Evolutionary conservation across 352 stramenopile species (phyloP).

Genomic region (Globisporangium radiosum): DNA sequence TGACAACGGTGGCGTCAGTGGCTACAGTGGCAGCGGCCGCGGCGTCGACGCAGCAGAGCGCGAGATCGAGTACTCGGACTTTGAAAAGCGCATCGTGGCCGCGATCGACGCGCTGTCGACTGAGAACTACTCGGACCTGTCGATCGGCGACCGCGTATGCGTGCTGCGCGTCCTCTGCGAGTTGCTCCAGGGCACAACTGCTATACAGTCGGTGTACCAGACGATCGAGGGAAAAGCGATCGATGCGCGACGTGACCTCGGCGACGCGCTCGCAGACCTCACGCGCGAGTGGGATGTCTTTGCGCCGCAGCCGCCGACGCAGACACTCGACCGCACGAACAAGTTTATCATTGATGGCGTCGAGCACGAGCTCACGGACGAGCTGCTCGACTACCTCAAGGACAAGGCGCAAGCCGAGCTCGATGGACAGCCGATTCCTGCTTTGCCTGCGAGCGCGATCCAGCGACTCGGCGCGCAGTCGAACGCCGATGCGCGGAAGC

Average conservation of each 20-base stretch:
- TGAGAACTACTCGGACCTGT: conserved; percentile 59
- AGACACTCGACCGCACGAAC: conserved; percentile 48
- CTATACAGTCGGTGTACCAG: conserved; percentile 56
- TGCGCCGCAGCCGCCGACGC: conserved; percentile 27
- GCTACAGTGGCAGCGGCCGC: conserved; percentile 4
- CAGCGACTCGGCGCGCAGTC: conserved; percentile 18
- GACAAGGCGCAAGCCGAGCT: conserved; percentile 57
- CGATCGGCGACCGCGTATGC: conserved; percentile 42
- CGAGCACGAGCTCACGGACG: conserved; percentile 63
- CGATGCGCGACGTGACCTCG: conserved; percentile 42
- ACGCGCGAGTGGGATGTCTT: conserved; percentile 58
- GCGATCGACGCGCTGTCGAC: conserved; percentile 61
- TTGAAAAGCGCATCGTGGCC: conserved; percentile 53
- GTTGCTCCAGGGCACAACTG: conserved; percentile 42
- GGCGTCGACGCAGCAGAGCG: conserved; percentile 16
- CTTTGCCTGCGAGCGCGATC: conserved; percentile 32
- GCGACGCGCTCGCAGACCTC: conserved; percentile 53
- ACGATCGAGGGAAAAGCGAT: conserved; percentile 60
- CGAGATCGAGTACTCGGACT: conserved; percentile 36
- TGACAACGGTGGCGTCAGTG: neutral
- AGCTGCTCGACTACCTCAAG: conserved; percentile 60
- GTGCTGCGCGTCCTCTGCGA: conserved; percentile 63
- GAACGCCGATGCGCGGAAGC: conserved; percentile 3
- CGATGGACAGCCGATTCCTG: conserved; percentile 37
- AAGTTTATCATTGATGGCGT: conserved; percentile 72